phyloP scores from a whole-genome alignment of 495 filamentous ascomycete genomes.

The Friedmanniomyces endolithicus region DNA sequence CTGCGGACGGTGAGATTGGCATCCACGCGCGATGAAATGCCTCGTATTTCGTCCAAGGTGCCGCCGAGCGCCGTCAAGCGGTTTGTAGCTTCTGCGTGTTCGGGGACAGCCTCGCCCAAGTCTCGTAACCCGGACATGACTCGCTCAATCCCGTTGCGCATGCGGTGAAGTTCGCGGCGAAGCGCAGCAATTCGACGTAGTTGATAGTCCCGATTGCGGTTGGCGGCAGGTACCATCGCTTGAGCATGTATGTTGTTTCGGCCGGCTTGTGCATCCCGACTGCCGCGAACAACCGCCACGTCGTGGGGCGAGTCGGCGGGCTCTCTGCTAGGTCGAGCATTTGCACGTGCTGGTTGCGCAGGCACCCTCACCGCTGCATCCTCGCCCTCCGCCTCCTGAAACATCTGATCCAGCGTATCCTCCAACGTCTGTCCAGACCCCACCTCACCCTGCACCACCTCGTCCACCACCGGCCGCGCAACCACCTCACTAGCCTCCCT shows the following conservation, averaged over 20 bases:
- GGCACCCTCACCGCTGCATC: not conserved
- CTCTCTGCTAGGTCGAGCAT: not conserved
- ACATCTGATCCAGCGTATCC: constrained; percentile 27
- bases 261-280: not conserved
- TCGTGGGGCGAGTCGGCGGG: not conserved
- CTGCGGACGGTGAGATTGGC: constrained; percentile 3
- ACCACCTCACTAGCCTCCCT: constrained; percentile 3
- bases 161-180: constrained; percentile 22
- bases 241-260: constrained; percentile 14
- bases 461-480: not conserved
- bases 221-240: constrained; percentile 8
- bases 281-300: not conserved
- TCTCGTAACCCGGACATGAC: constrained; percentile 23
- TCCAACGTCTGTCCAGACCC: constrained; percentile 21
- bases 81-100: constrained; percentile 6
- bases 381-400: constrained; percentile 22
- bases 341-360: not conserved
- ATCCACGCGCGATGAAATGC: constrained; percentile 1
- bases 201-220: constrained; percentile 18
- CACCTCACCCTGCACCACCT: constrained; percentile 5
- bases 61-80: constrained; percentile 8
- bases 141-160: constrained; percentile 25
- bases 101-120: constrained; percentile 20
- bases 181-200: constrained; percentile 22
- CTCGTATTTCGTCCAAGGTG: constrained; percentile 15